A percentile compares a stretch with the other conserved stretches of the same genome.
Evolutionary conservation across 352 stramenopile species (phyloP).

Genomic region (Phytophthora foliorum): DNA sequence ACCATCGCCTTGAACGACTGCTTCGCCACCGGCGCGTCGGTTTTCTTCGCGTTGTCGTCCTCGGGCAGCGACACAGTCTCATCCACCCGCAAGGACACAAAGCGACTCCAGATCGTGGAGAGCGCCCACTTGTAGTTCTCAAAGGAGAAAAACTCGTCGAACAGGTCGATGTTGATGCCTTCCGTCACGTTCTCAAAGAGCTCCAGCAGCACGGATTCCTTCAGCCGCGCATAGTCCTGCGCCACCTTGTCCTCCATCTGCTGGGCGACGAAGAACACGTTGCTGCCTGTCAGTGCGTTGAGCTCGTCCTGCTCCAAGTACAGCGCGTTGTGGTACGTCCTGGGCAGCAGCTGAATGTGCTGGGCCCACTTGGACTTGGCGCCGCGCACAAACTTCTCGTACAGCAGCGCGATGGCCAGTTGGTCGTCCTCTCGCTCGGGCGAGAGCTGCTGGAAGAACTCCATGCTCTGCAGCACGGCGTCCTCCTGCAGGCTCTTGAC

Average conservation of each 20-base stretch:
- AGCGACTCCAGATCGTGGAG: constrained; percentile 90
- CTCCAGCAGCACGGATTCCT: constrained; percentile 52
- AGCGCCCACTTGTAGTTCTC: constrained; percentile 85
- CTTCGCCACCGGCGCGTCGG: constrained; percentile 19
- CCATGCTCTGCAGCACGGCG: constrained; percentile 43
- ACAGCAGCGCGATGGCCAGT: constrained; percentile 75
- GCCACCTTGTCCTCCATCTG: constrained; percentile 71
- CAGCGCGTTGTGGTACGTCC: constrained; percentile 74
- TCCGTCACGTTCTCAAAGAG: constrained; percentile 54
- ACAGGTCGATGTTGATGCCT: constrained; percentile 35
- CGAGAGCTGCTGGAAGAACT: constrained; percentile 60
- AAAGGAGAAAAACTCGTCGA: constrained; percentile 65
- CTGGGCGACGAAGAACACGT: constrained; percentile 70
- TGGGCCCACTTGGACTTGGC: constrained; percentile 66
- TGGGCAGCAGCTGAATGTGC: constrained; percentile 71
- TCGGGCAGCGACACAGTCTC: constrained; percentile 16
- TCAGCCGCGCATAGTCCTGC: constrained; percentile 56
- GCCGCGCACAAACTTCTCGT: constrained; percentile 66
- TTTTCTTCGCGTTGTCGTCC: constrained; percentile 14
- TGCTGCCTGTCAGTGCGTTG: constrained; percentile 60
- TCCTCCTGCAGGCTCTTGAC: constrained; percentile 50
- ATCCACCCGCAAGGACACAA: constrained; percentile 72
- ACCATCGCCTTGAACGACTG: constrained; percentile 81
- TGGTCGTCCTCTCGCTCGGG: constrained; percentile 70
- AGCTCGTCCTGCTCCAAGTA: constrained; percentile 65